These are phyloP conservation scores for Colletotrichum sp. DNA, from an alignment of 2,329 filamentous ascomycete genomes.

Conservation along the genomic window DNA sequence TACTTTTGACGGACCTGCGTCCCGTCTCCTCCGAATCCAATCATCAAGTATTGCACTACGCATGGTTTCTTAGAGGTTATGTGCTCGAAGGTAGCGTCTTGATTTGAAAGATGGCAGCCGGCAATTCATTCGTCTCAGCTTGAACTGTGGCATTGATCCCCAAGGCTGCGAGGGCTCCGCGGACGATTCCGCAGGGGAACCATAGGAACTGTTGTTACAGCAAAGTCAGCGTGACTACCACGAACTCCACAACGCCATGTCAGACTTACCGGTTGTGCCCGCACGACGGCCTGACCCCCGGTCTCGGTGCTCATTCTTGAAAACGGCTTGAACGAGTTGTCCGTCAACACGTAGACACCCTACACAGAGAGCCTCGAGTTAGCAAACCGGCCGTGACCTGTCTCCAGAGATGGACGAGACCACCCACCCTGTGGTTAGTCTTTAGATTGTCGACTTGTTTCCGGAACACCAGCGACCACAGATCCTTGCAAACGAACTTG, in stretches of 20 bases:
- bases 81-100: conserved; percentile 77
- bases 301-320: conserved; percentile 86
- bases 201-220: conserved; percentile 77
- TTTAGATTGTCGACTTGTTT: conserved; percentile 99
- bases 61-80: conserved; percentile 37
- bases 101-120: conserved; percentile 93
- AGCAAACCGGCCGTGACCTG: not conserved
- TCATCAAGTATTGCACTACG: not conserved
- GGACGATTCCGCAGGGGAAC: conserved; percentile 92
- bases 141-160: conserved; percentile 92
- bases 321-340: conserved; percentile 89
- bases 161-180: conserved; percentile 89
- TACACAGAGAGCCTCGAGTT: conserved; percentile 33
- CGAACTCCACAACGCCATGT: not conserved
- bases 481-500: conserved; percentile 98
- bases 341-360: conserved; percentile 96
- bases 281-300: conserved; percentile 72
- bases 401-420: not conserved
- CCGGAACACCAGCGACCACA: conserved; percentile 92
- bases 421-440: conserved; percentile 85
- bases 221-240: not conserved
- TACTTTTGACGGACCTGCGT: not conserved
- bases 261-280: conserved; percentile 77
- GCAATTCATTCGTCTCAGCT: conserved; percentile 86
- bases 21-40: not conserved